Conservation (phyloP, 2,329 filamentous ascomycete species). For the Aspergillus fumigatus region DNA sequence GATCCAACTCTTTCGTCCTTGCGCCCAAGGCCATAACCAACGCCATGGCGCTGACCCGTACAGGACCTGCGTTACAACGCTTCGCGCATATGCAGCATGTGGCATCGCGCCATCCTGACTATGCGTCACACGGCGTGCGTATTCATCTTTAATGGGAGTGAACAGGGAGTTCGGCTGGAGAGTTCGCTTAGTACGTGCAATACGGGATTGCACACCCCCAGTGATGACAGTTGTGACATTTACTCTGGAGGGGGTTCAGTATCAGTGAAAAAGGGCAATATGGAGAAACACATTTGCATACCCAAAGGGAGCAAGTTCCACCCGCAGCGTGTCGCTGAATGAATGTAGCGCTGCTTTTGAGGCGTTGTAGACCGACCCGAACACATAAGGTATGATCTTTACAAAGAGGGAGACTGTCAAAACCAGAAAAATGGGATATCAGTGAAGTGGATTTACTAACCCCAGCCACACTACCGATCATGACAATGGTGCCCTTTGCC, state of each 20-base stretch:
- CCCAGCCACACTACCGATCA: slow-evolving; percentile 43
- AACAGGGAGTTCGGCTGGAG: slow-evolving; percentile 50
- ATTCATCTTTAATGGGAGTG: slow-evolving; percentile 48
- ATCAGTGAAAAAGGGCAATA: background rate
- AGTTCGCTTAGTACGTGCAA: slow-evolving; percentile 49
- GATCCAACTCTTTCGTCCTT: slow-evolving; percentile 35
- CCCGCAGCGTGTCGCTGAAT: slow-evolving; percentile 54
- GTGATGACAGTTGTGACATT: slow-evolving; percentile 53
- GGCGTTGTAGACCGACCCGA: slow-evolving; percentile 52
- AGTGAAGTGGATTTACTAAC: slow-evolving; percentile 15
- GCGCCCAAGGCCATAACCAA: slow-evolving; percentile 48
- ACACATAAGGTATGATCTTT: slow-evolving; percentile 42
- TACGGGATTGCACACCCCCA: slow-evolving; percentile 57
- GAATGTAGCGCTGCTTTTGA: slow-evolving; percentile 57
- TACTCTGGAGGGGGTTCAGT: slow-evolving; percentile 31
- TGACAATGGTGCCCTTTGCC: slow-evolving; percentile 42
- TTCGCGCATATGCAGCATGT: slow-evolving; percentile 50
- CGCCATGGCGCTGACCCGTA: slow-evolving; percentile 42
- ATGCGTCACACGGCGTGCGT: slow-evolving; percentile 48
- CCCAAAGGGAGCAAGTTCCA: slow-evolving; percentile 52
- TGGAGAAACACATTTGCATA: slow-evolving; percentile 14
- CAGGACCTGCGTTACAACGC: slow-evolving; percentile 52
- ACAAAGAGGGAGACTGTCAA: background rate
- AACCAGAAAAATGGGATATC: background rate
- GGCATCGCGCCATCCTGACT: slow-evolving; percentile 52